phyloP scores from a whole-genome alignment of 1,284 basidiomycete species.

The Microbotryum scabiosae region DNA sequence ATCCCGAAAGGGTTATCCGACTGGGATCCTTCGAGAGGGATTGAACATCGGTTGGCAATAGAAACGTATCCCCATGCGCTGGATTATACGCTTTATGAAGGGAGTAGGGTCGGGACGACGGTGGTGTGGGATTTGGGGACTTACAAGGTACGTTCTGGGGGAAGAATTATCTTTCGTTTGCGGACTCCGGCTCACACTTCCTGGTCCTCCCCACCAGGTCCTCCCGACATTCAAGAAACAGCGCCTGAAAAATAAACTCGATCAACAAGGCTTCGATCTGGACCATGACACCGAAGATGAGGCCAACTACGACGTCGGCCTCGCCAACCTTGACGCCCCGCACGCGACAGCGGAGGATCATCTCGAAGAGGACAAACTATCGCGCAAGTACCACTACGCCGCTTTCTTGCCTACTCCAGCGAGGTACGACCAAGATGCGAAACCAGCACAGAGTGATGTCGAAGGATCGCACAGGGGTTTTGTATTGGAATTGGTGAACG shows the following conservation, averaged over 20 bases:
- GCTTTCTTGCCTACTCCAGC: neutral
- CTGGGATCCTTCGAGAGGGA: neutral
- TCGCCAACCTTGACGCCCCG: neutral
- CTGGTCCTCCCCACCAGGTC: neutral
- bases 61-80: slow-evolving; percentile 13
- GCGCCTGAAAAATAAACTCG: neutral
- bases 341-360: slow-evolving; percentile 7
- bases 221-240: neutral
- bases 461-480: neutral
- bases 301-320: neutral
- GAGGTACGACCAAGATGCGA: neutral
- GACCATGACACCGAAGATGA: slow-evolving; percentile 5
- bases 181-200: too few species aligned
- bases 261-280: neutral
- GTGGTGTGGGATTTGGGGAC: slow-evolving; percentile 12
- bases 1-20: slow-evolving; percentile 9
- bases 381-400: neutral
- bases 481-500: slow-evolving; percentile 13
- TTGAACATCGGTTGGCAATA: neutral
- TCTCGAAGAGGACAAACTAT: slow-evolving; percentile 2
- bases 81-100: slow-evolving; percentile 13
- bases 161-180: neutral
- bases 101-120: neutral
- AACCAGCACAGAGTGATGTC: neutral
- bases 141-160: slow-evolving; percentile 2